phyloP scores from a whole-genome alignment of 2,329 filamentous ascomycete species.

The Ambrosiella xylebori region DNA sequence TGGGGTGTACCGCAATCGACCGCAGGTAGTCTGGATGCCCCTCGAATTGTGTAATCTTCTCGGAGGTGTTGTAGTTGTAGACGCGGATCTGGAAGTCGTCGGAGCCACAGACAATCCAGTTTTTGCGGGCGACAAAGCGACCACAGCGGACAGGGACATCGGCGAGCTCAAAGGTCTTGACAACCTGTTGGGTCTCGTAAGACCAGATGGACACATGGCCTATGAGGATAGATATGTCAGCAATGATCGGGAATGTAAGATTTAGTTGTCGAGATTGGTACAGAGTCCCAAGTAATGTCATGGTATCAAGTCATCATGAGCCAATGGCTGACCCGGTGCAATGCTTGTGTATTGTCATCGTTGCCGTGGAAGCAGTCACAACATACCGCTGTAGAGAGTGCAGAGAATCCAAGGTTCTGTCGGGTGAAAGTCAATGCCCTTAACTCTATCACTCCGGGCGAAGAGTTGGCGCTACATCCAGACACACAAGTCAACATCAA shows the following conservation, averaged over 20 bases:
- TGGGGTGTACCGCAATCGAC: constrained; percentile 87
- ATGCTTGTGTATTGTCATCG: not conserved
- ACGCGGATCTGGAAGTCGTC: constrained; percentile 78
- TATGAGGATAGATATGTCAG: constrained; percentile 20
- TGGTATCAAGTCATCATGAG: too few species aligned
- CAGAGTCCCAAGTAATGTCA: too few species aligned
- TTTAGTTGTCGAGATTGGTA: too few species aligned
- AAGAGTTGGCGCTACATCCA: constrained; percentile 27
- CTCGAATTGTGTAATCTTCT: constrained; percentile 95
- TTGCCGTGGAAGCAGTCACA: too few species aligned
- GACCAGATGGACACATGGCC: constrained; percentile 99
- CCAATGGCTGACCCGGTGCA: too few species aligned
- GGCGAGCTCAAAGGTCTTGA: constrained; percentile 97
- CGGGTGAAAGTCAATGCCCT: constrained; percentile 92
- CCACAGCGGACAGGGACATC: constrained; percentile 95
- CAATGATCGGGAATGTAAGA: not conserved
- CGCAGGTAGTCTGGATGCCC: constrained; percentile 97
- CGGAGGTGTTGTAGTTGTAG: constrained; percentile 98
- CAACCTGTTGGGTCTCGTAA: constrained; percentile 87
- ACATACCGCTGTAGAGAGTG: constrained; percentile 81
- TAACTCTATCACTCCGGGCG: constrained; percentile 86
- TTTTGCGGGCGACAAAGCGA: constrained; percentile 92
- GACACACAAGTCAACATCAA: not conserved
- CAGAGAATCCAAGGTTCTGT: constrained; percentile 94
- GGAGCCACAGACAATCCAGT: constrained; percentile 95